phyloP scores from a whole-genome alignment of 2,329 filamentous ascomycete species.

The Verticillium longisporum region DNA sequence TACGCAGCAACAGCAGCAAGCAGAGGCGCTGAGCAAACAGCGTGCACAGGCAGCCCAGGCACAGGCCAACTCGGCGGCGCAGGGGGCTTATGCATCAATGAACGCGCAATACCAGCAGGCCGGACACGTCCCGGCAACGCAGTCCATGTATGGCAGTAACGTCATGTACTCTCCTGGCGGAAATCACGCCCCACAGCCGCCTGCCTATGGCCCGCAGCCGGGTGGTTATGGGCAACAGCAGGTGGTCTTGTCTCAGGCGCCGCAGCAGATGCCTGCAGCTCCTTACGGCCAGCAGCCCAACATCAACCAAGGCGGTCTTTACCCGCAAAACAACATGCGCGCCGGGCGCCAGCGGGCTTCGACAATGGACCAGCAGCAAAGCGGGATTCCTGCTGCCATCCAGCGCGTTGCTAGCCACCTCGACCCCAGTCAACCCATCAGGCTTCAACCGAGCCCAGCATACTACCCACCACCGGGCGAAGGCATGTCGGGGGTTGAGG shows the following conservation, averaged over 20 bases:
- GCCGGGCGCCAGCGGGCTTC: constrained; percentile 82
- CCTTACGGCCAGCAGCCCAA: constrained; percentile 47
- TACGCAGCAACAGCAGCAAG: constrained; percentile 92
- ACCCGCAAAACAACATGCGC: constrained; percentile 57
- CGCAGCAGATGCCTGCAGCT: constrained; percentile 57
- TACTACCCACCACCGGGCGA: constrained; percentile 94
- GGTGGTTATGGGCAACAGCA: constrained; percentile 65
- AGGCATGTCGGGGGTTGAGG: constrained; percentile 61
- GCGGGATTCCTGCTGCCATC: constrained; percentile 84
- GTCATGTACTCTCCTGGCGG: constrained; percentile 66
- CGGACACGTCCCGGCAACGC: constrained; percentile 35
- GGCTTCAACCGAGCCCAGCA: constrained; percentile 88
- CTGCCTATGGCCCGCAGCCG: constrained; percentile 70
- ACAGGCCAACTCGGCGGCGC: constrained; percentile 61
- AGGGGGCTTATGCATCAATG: constrained; percentile 50
- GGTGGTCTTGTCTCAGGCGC: constrained; percentile 63
- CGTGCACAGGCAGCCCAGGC: constrained; percentile 66
- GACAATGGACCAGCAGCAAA: constrained; percentile 93
- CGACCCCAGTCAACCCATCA: constrained; percentile 88
- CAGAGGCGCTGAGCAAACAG: constrained; percentile 89
- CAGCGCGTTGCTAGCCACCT: constrained; percentile 94
- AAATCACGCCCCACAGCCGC: constrained; percentile 55
- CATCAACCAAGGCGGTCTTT: constrained; percentile 48
- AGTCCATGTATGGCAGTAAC: constrained; percentile 75
- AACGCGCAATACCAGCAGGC: constrained; percentile 38